A percentile compares a stretch with the other conserved stretches of the same genome.
phyloP scores from a whole-genome alignment of 495 filamentous ascomycete species.

The Neurospora tetraspora region DNA sequence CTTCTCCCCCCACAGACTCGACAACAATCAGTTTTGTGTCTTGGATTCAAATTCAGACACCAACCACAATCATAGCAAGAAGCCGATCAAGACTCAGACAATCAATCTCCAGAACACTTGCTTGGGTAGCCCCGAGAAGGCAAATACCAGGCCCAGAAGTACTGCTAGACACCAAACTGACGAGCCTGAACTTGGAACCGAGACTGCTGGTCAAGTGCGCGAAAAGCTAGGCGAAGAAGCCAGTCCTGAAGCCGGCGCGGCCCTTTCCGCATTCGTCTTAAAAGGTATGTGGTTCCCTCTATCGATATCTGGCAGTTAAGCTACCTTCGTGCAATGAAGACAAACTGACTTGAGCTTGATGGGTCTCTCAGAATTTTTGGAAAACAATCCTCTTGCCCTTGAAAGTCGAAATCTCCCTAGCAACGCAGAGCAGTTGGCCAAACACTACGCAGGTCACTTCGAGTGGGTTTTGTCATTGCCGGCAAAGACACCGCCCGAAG shows the following conservation, averaged over 20 bases:
- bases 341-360: background rate
- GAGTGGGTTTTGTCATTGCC: constrained; percentile 34
- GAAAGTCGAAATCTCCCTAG: constrained; percentile 24
- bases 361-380: constrained; percentile 1
- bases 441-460: constrained; percentile 43
- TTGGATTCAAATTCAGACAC: background rate
- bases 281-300: background rate
- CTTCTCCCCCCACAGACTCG: constrained; percentile 9
- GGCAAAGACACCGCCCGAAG: constrained; percentile 8
- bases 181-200: background rate
- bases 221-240: background rate
- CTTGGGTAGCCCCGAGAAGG: background rate
- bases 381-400: constrained; percentile 19
- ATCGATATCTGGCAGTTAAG: background rate
- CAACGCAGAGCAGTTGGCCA: constrained; percentile 31
- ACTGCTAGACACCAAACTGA: background rate
- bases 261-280: background rate
- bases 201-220: background rate
- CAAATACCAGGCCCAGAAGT: background rate
- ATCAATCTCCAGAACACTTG: background rate
- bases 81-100: background rate
- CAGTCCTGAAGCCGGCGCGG: background rate
- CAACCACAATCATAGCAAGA: background rate
- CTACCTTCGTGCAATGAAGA: background rate
- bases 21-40: constrained; percentile 10